Base-by-base conservation (phyloP, 768 basidiomycete species). In the Chlorophyllum brunneum region DNA sequence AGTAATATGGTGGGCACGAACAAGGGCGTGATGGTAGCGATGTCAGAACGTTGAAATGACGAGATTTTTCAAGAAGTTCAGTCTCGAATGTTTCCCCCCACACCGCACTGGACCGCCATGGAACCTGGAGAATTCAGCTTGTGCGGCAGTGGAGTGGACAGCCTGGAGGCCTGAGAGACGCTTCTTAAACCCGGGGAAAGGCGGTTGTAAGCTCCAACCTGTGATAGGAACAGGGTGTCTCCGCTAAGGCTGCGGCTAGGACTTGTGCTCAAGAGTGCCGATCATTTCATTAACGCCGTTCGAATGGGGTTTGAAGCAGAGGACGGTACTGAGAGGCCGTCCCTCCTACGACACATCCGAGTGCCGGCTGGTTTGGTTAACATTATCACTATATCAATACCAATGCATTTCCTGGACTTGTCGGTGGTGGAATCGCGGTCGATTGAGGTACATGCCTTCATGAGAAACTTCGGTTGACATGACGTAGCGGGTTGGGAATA, bases 311-410 rank as follows among this genome's bases (percentile, higher is more conserved):
- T 78, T 72, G 63, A 75, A 77, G 74, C 80, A 81, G 66, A 81
- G 73, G 0, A 80, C 81, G 13, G 76, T 78, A 18, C 76, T 73
- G 2, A 79, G 79, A 4, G 80, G 74, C 56, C 80, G 79, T 50
- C 70, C 71, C 65, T 81, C 80, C 61, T 81, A 80, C 0, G 78
- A 79, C n/a, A 81, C 73, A 51, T 81, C 79, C 5, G 79, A 81
- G 60, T 80, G 79, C 80, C 79, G 80, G 54, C 68, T 68, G 5
- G 68, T 70, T n/a, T 60, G 61, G 61, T 65, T 74, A 48, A 69
- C 66, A 10, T 75, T 70, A 56, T n/a, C n/a, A n/a, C n/a, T n/a
- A 40, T 40, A 22, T 77, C 71, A 16, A 57, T 67, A 11, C 74
- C 73, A 22, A 69, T 29, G 59, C 77, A 74, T 43, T 78, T 75